Percentiles rank a stretch among this genome's conserved stretches.
phyloP scores from a whole-genome alignment of 768 basidiomycete genomes.

The Mycena vulgaris region DNA sequence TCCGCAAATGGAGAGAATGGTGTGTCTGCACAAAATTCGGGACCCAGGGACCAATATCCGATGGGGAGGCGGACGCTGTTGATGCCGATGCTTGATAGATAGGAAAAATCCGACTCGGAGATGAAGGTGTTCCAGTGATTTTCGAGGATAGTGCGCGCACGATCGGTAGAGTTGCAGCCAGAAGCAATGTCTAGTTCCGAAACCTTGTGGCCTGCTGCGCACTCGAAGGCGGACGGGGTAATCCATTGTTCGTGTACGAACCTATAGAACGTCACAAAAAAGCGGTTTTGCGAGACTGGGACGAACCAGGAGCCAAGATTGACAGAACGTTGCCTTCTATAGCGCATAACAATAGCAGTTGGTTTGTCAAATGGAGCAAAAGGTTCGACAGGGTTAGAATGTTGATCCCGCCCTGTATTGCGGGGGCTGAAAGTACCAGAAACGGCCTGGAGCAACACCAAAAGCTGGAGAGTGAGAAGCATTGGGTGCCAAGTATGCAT shows the following conservation, averaged over 20 bases:
- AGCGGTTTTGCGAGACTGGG: background rate
- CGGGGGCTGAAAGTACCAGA: background rate
- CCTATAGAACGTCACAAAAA: conserved; percentile 62
- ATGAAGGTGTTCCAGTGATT: conserved; percentile 87
- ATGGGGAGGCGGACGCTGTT: conserved; percentile 77
- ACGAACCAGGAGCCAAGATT: conserved; percentile 56
- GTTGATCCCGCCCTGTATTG: background rate
- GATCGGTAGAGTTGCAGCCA: conserved; percentile 66
- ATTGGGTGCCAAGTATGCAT: conserved; percentile 9
- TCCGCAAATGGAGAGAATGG: conserved; percentile 68
- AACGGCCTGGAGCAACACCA: conserved; percentile 8
- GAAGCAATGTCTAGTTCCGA: conserved; percentile 79
- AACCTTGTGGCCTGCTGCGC: conserved; percentile 64
- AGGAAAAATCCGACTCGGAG: conserved; percentile 73
- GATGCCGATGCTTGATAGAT: conserved; percentile 76
- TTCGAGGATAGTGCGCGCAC: conserved; percentile 70
- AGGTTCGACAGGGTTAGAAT: conserved; percentile 43
- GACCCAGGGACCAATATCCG: conserved; percentile 75
- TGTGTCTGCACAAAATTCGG: conserved; percentile 72
- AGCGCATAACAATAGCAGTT: conserved; percentile 69
- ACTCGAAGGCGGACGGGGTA: conserved; percentile 75
- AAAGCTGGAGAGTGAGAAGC: background rate
- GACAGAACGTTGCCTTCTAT: conserved; percentile 74
- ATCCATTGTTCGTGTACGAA: conserved; percentile 85
- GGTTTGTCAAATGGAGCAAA: conserved; percentile 66